These are phyloP conservation scores for Peronospora belbahrii DNA, from an alignment of 352 stramenopile genomes.

Conservation along the genomic window DNA sequence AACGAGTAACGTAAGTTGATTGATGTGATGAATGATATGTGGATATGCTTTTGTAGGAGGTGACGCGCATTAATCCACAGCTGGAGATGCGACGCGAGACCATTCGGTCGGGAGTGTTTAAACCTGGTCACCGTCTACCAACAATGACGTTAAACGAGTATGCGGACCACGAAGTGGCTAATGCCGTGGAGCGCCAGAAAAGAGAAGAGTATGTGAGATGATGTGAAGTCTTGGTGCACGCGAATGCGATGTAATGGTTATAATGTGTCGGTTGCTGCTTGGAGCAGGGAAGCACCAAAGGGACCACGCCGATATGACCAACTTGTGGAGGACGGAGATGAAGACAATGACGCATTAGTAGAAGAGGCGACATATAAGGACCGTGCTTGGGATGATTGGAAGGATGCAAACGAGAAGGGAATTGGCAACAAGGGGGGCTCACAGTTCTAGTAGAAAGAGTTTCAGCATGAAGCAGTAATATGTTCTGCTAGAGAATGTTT, in stretches of 20 bases:
- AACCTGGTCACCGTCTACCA: conserved; percentile 91
- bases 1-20: neutral
- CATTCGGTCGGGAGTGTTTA: conserved; percentile 88
- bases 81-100: conserved; percentile 85
- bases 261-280: neutral
- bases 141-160: conserved; percentile 95
- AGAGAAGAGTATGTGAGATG: conserved; percentile 45
- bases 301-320: conserved; percentile 88
- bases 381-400: conserved; percentile 95
- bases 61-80: conserved; percentile 79
- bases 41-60: conserved; percentile 35
- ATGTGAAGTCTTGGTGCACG: neutral
- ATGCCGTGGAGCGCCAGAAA: conserved; percentile 85
- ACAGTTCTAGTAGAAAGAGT: conserved; percentile 69
- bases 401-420: conserved; percentile 92
- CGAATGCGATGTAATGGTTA: conserved; percentile 7
- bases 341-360: conserved; percentile 89
- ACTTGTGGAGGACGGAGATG: conserved; percentile 90
- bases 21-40: neutral
- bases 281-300: conserved; percentile 43
- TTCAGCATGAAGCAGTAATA: neutral
- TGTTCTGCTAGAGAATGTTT: neutral
- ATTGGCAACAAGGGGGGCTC: conserved; percentile 95
- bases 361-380: conserved; percentile 91
- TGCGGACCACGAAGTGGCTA: conserved; percentile 78